These are phyloP conservation scores for Colletotrichum truncatum DNA, from an alignment of 2,329 filamentous ascomycete species.

Conservation along the genomic window DNA sequence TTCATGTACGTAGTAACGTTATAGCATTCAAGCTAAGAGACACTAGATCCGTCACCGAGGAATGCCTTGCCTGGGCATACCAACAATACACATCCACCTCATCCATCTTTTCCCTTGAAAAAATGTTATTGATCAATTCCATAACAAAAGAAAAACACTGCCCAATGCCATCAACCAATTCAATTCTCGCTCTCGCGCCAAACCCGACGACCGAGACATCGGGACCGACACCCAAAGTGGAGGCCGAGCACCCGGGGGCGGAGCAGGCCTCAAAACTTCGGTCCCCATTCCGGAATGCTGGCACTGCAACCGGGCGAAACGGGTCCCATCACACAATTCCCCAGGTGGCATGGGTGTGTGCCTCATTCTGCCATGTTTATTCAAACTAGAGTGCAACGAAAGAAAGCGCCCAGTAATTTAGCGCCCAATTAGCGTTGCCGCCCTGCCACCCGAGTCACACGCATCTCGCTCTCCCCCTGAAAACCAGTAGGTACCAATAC, in stretches of 20 bases:
- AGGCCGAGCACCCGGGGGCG: not conserved
- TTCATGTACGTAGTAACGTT: not conserved
- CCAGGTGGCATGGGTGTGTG: too few relatives aligned
- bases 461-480: too few relatives aligned
- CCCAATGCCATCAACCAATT: not conserved
- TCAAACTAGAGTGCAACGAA: too few relatives aligned
- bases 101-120: too few relatives aligned
- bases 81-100: too few relatives aligned
- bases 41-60: not conserved
- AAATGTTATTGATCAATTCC: not conserved
- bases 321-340: not conserved
- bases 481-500: too few relatives aligned
- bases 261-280: constrained; percentile 5
- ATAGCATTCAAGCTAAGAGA: not conserved
- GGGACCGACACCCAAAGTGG: not conserved
- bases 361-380: too few relatives aligned
- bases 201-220: not conserved
- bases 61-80: not conserved
- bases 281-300: not conserved
- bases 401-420: too few relatives aligned
- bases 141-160: not conserved
- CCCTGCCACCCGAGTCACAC: too few relatives aligned
- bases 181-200: not conserved
- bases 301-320: constrained; percentile 3
- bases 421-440: too few relatives aligned